Base-by-base conservation (phyloP, 305 asterid species). In the Plantago rigida region DNA sequence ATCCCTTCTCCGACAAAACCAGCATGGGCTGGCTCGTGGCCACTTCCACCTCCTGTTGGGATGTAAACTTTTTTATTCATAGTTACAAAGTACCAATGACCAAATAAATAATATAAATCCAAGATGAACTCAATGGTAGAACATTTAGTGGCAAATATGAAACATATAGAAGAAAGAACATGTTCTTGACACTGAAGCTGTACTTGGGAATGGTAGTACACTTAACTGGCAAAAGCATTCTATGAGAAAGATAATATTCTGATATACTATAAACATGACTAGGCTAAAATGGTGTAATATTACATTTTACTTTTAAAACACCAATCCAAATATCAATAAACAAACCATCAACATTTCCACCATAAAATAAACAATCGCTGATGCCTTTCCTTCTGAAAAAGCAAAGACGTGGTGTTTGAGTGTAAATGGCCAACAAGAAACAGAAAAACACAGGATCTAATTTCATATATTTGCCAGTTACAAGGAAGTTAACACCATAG, bases 1-100 rank as follows among this genome's bases (percentile, higher is more conserved):
- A 92, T 92, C 70, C 99, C 99, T 74, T 92, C 95, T 77, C 99
- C 99, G 63, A 92, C 96, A 83, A 79, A 92, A 78, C 99, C 99
- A 67, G 96, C 99, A 75, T 89, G 94, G 69, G 96, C 93, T 66
- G 99, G 99, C 80, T 92, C 99, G 17, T 92, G 99, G 59, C 99
- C 99, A 75, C 99, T 92, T 73, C 99, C 99, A 64, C 97, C 99
- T 66, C 99, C 99, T 92, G 85, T 63, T 52, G 74, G 49, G 60
- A 55, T 58, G 65, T 47, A 24, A 62, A 62, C 56, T 69, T 67
- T 39, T 59, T 65, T 41, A 57, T 67, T 64, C 66, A 70, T 64
- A 39, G 57, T 26, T 51, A 56, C 17, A 55, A 44, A 15, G 28
- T 41, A 6, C 44, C 26, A 56, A 13, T 60, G 13, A 46, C 1